Percentiles rank a stretch among this genome's conserved stretches.
These are phyloP conservation scores for Zygosaccharomyces kombuchaensis DNA, from an alignment of 805 yeast genomes.

Conservation along the genomic window DNA sequence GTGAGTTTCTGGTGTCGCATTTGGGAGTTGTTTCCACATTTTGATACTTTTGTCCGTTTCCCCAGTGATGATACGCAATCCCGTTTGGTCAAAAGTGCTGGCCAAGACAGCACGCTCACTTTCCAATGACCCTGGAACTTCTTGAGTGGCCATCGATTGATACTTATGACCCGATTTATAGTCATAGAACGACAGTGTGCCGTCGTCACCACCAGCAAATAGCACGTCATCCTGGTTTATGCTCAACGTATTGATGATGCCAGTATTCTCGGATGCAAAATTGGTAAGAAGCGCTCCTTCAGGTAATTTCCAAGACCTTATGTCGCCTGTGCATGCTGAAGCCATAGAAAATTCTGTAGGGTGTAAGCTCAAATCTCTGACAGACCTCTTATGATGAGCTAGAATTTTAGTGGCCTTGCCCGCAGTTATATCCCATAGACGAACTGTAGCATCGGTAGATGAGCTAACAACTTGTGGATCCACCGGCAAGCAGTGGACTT, in stretches of 20 bases:
- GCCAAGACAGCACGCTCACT: conserved; percentile 66
- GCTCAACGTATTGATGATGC: conserved; percentile 64
- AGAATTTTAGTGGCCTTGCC: conserved; percentile 67
- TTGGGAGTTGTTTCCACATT: conserved; percentile 54
- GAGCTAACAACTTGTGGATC: conserved; percentile 86
- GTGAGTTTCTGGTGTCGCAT: conserved; percentile 28
- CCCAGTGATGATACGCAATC: conserved; percentile 76
- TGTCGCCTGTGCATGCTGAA: conserved; percentile 75
- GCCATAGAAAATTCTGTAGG: conserved; percentile 70
- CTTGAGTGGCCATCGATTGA: conserved; percentile 50
- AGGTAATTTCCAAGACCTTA: conserved; percentile 81
- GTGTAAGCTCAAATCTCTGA: conserved; percentile 67
- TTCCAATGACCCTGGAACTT: conserved; percentile 66
- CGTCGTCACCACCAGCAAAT: conserved; percentile 83
- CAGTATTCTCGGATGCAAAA: conserved; percentile 35
- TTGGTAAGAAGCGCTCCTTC: conserved; percentile 68
- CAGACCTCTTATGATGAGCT: conserved; percentile 81
- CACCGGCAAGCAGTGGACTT: conserved; percentile 59
- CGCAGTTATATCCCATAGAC: conserved; percentile 83
- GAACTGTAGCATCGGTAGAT: conserved; percentile 78
- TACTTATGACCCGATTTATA: conserved; percentile 64
- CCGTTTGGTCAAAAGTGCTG: conserved; percentile 72
- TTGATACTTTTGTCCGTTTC: conserved; percentile 87
- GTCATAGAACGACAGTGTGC: conserved; percentile 71
- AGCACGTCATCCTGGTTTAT: conserved; percentile 58